phyloP scores from a whole-genome alignment of 306 rosid species.

The Trifolium repens region DNA sequence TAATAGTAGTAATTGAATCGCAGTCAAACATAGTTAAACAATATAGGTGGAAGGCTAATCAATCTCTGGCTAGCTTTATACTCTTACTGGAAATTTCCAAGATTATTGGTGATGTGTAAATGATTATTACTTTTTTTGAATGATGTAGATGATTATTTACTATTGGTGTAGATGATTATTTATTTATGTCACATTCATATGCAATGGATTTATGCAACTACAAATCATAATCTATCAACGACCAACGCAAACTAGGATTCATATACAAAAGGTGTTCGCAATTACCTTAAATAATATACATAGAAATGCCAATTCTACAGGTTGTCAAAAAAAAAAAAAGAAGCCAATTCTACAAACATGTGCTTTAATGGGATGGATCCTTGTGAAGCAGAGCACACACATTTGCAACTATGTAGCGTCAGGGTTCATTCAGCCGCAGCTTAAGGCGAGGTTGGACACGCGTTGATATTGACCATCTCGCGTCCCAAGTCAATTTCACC shows the following conservation, averaged over 20 bases:
- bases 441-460: background rate
- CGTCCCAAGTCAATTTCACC: background rate
- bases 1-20: background rate
- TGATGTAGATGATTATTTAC: no score
- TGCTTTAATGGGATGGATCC: background rate
- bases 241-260: background rate
- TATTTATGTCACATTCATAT: background rate
- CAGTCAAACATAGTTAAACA: background rate
- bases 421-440: constrained; percentile 4
- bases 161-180: no score
- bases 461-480: background rate
- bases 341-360: background rate
- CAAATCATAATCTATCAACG: background rate
- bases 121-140: background rate
- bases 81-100: background rate
- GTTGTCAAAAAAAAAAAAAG: no score
- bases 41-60: background rate
- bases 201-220: background rate
- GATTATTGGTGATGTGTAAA: background rate
- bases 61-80: background rate
- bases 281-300: constrained; percentile 27
- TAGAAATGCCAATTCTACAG: constrained; percentile 2
- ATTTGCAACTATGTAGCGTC: constrained; percentile 6
- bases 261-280: background rate
- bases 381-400: background rate